Conservation (phyloP, 768 basidiomycete genomes). For the Zangia roseola region DNA sequence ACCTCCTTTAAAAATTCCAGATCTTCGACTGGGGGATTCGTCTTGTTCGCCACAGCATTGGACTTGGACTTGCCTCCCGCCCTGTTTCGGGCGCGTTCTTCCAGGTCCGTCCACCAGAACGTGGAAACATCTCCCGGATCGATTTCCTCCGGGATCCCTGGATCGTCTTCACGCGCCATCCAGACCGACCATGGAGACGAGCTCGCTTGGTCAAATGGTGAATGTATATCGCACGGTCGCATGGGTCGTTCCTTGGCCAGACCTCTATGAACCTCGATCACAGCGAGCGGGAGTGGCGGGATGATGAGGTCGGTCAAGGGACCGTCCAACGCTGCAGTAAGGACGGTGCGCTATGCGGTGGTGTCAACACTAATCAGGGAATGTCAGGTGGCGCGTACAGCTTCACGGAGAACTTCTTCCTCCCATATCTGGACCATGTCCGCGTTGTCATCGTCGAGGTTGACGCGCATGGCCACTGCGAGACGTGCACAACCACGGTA, state of each 20-base stretch:
- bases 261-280: constrained; percentile 5
- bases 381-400: background rate
- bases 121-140: constrained; percentile 4
- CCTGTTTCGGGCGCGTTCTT: background rate
- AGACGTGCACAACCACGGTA: constrained; percentile 8
- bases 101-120: constrained; percentile 11
- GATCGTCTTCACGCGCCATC: background rate
- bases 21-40: too few species aligned
- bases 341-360: background rate
- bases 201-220: background rate
- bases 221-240: constrained; percentile 1
- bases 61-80: too few species aligned
- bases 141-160: background rate
- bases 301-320: background rate
- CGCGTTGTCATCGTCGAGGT: background rate
- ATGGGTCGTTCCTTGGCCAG: background rate
- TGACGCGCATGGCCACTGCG: background rate
- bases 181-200: background rate
- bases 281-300: background rate
- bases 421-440: constrained; percentile 3
- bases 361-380: too few species aligned
- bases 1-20: too few species aligned
- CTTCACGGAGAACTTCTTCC: background rate
- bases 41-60: too few species aligned
- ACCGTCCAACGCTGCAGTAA: background rate